Conservation (phyloP, 176 grass and related monocot species). For the Oryza meridionalis region DNA sequence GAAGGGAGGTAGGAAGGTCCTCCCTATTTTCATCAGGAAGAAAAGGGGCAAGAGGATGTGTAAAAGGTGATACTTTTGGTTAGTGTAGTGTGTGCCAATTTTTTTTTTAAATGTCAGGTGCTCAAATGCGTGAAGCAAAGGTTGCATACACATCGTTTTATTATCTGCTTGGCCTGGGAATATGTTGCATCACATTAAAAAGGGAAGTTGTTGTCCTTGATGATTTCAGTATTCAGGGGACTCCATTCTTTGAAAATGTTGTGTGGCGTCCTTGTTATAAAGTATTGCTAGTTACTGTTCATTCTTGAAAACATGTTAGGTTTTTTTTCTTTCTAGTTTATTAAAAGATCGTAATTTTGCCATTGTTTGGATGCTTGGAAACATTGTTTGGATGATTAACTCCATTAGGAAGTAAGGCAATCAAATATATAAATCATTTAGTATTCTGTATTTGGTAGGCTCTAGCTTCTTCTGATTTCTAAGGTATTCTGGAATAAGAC, state of each 20-base stretch:
- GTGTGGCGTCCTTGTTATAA: neutral
- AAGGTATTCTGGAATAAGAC: neutral
- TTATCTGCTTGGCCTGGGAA: neutral
- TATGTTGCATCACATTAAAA: slow-evolving; percentile 11
- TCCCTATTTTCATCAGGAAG: too few species aligned
- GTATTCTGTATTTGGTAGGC: neutral
- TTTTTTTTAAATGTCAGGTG: too few species aligned
- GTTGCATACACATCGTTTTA: neutral
- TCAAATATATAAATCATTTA: neutral
- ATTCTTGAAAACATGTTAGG: too few species aligned
- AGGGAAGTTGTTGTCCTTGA: neutral
- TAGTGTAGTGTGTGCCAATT: neutral
- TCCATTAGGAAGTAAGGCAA: neutral
- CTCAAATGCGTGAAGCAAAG: neutral
- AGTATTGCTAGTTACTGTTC: neutral
- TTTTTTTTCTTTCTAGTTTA: too few species aligned
- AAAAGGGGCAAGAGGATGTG: neutral
- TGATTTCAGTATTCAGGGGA: neutral
- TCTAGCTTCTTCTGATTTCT: neutral
- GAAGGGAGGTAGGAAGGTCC: too few species aligned
- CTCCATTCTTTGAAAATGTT: slow-evolving; percentile 5
- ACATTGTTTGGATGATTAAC: neutral
- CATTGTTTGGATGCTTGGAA: neutral
- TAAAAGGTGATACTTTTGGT: neutral
- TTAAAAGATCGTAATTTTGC: neutral